Evolutionary conservation across 345 rosid genomes (phyloP), one percentile per base, ranked within the genome.

Genomic region (Gossypium australe): DNA sequence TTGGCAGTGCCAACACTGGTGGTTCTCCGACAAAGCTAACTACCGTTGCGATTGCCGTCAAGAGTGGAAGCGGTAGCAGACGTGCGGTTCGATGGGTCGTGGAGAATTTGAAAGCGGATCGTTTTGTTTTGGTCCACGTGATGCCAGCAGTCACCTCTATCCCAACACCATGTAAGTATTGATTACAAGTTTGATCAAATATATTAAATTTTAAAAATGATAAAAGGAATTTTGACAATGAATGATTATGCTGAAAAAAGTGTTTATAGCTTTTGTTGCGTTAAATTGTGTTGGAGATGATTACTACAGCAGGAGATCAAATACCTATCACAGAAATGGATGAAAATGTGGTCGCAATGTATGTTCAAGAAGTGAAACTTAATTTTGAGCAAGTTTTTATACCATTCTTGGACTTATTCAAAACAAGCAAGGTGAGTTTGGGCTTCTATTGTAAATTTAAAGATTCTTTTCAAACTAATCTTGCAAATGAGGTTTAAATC

Each of bases 41-140:
- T 16, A 61, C 78, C 0, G 76, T 88, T 18, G 85, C 87, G 3
- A 85, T 92, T 60, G 93, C 97, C 47, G 91, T 94, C 22, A 92
- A 88, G 73, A 91, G 90, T 53, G 82, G 77, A 51, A 79, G 77
- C 22, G 91, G 89, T 75, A 94, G 94, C 81, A 81, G 83, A 49
- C 92, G 97, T 25, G 94, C 97, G 62, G 87, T 89, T 79, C 88
- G 87, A 7, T 94, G 97, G 98, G 89, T 93, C 5, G 83, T 78
- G 22, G 88, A 92, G 75, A 86, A 87, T 60, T 80, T 89, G 75
- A 49, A 64, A 71, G 84, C 89, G 57, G 84, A 84, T 47, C 87
- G 87, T n/a, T 81, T 94, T 72, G 74, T 87, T 80, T 80, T 92
- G 43, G 91, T 94, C 82, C 90, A 94, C 77, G 90, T 92, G 76